These are phyloP conservation scores for Daldinia caldariorum DNA, from an alignment of 495 filamentous ascomycete genomes.

Conservation along the genomic window DNA sequence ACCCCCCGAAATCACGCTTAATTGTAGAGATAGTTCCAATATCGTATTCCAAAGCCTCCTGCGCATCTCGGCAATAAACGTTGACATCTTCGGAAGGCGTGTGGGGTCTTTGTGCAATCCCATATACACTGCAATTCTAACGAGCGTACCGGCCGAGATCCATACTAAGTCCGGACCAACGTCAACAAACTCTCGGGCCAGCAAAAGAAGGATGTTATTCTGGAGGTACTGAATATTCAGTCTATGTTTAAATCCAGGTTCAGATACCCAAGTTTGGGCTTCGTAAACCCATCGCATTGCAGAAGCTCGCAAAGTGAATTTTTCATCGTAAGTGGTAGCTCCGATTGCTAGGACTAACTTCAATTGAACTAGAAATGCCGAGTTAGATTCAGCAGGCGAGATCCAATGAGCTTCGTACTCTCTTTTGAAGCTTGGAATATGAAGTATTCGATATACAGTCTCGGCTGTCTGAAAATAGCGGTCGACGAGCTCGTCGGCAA, in stretches of 20 bases:
- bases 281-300: slow-evolving; percentile 71
- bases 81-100: slow-evolving; percentile 51
- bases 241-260: slow-evolving; percentile 62
- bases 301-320: slow-evolving; percentile 57
- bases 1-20: slow-evolving; percentile 62
- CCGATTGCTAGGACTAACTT: slow-evolving; percentile 74
- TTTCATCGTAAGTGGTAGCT: slow-evolving; percentile 63
- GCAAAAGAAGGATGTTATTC: slow-evolving; percentile 66
- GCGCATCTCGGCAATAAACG: slow-evolving; percentile 70
- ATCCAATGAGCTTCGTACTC: slow-evolving; percentile 60
- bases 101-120: slow-evolving; percentile 70
- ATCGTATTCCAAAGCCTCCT: slow-evolving; percentile 74
- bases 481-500: slow-evolving; percentile 61
- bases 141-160: slow-evolving; percentile 65
- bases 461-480: slow-evolving; percentile 63
- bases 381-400: slow-evolving; percentile 14
- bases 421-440: slow-evolving; percentile 60
- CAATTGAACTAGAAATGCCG: slow-evolving; percentile 65
- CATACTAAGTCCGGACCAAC: slow-evolving; percentile 67
- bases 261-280: slow-evolving; percentile 69
- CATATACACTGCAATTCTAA: slow-evolving; percentile 68
- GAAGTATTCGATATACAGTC: slow-evolving; percentile 63
- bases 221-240: slow-evolving; percentile 66
- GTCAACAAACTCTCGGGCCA: slow-evolving; percentile 65
- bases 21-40: slow-evolving; percentile 63